phyloP scores from a whole-genome alignment of 108 stramenopile species.

The Epithemia pelagica region DNA sequence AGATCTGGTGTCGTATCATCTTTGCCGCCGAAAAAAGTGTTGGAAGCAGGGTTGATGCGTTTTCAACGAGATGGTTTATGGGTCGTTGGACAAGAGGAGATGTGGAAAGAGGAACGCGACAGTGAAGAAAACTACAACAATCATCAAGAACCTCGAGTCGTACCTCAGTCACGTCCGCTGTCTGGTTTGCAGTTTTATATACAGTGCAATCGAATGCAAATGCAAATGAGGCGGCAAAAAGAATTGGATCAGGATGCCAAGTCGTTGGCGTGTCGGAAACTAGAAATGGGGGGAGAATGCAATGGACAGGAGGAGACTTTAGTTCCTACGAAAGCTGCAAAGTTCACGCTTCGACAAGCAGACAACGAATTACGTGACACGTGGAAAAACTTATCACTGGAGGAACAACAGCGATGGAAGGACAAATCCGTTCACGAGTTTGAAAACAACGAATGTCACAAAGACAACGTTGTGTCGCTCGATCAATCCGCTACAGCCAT shows the following conservation, averaged over 20 bases:
- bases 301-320: too few relatives aligned
- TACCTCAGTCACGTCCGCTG: slow-evolving; percentile 1
- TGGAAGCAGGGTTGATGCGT: slow-evolving; percentile 65
- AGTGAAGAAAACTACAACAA: neutral
- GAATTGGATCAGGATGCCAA: slow-evolving; percentile 1
- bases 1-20: too few relatives aligned
- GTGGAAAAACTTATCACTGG: slow-evolving; percentile 24
- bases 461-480: too few relatives aligned
- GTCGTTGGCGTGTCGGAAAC: neutral
- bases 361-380: slow-evolving; percentile 22
- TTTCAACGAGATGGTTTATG: slow-evolving; percentile 81
- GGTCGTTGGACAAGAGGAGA: slow-evolving; percentile 83
- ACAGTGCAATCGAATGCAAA: slow-evolving; percentile 11
- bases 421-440: too few relatives aligned
- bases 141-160: neutral
- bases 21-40: slow-evolving; percentile 37
- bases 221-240: slow-evolving; percentile 12
- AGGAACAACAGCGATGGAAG: slow-evolving; percentile 23
- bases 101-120: slow-evolving; percentile 47
- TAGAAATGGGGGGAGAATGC: slow-evolving; percentile 1
- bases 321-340: neutral
- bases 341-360: slow-evolving; percentile 24
- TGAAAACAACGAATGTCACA: too few relatives aligned
- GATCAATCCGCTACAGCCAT: too few relatives aligned
- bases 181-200: slow-evolving; percentile 30